These are phyloP conservation scores for Hypoxylon sp. DNA, from an alignment of 2,329 filamentous ascomycete species.

Conservation along the genomic window DNA sequence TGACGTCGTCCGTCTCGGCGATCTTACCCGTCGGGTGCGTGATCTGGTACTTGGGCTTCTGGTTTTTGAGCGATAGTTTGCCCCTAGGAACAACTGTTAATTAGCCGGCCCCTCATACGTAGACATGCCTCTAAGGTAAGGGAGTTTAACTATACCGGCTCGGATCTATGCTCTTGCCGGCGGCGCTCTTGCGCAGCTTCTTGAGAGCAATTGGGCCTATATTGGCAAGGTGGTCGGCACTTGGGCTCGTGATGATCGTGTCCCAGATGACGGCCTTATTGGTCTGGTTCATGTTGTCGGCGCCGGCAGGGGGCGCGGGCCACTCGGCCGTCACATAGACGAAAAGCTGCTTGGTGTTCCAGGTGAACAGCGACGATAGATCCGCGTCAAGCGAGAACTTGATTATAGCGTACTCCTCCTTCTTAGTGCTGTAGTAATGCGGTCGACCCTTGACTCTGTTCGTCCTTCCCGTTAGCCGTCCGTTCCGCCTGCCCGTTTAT, in stretches of 20 bases:
- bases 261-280: slow-evolving; percentile 96
- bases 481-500: background rate
- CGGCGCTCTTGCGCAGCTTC: slow-evolving; percentile 71
- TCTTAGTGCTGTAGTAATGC: slow-evolving; percentile 94
- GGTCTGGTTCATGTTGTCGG: slow-evolving; percentile 57
- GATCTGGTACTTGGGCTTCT: slow-evolving; percentile 96
- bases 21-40: slow-evolving; percentile 87
- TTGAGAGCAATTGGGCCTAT: slow-evolving; percentile 70
- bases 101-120: no score
- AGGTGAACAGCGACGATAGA: slow-evolving; percentile 92
- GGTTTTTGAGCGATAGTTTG: slow-evolving; percentile 81
- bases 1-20: slow-evolving; percentile 79
- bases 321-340: slow-evolving; percentile 91
- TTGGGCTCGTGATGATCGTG: slow-evolving; percentile 84
- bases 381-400: slow-evolving; percentile 94
- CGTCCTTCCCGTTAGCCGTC: slow-evolving; percentile 33
- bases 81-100: slow-evolving; percentile 64
- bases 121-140: no score
- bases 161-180: slow-evolving; percentile 72
- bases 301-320: slow-evolving; percentile 56
- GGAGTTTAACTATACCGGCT: slow-evolving; percentile 59
- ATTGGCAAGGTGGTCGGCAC: slow-evolving; percentile 73
- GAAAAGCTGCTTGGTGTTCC: slow-evolving; percentile 99
- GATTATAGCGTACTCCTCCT: slow-evolving; percentile 95
- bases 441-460: slow-evolving; percentile 86